Percentiles rank a stretch among this genome's conserved stretches.
Evolutionary conservation across 129 eudicot species (phyloP).

Genomic region (Kitagawia praeruptora): DNA sequence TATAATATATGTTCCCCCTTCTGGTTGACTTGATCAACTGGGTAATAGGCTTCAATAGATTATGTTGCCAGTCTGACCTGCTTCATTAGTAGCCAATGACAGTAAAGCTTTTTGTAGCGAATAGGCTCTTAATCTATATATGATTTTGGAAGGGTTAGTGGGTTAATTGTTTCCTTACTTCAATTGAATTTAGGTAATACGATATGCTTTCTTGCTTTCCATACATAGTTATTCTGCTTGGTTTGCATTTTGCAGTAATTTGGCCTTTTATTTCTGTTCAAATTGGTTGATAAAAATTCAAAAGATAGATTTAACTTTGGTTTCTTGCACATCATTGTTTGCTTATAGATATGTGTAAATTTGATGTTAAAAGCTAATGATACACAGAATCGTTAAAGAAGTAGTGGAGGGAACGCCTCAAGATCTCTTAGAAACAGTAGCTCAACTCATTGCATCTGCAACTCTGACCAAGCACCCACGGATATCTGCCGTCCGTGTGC

Average conservation of each 20-base stretch:
- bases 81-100: not conserved
- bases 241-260: not conserved
- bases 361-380: constrained; percentile 4
- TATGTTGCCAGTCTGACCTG: not conserved
- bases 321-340: not conserved
- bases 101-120: not conserved
- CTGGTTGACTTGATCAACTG: not conserved
- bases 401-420: constrained; percentile 62
- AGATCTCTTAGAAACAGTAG: constrained; percentile 72
- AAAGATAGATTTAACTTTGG: not conserved
- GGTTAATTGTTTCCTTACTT: not conserved
- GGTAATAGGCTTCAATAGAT: not conserved
- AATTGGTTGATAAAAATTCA: not conserved
- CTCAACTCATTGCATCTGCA: constrained; percentile 52
- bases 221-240: not conserved
- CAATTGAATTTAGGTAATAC: not conserved
- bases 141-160: not conserved
- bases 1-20: not conserved
- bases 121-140: not conserved
- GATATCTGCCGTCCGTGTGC: constrained; percentile 63
- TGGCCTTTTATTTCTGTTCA: too few species aligned
- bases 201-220: not conserved
- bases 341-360: not conserved
- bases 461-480: constrained; percentile 45
- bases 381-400: constrained; percentile 53